These are phyloP conservation scores for Trichoderma sp. DNA, from an alignment of 2,329 filamentous ascomycete species.

Conservation along the genomic window DNA sequence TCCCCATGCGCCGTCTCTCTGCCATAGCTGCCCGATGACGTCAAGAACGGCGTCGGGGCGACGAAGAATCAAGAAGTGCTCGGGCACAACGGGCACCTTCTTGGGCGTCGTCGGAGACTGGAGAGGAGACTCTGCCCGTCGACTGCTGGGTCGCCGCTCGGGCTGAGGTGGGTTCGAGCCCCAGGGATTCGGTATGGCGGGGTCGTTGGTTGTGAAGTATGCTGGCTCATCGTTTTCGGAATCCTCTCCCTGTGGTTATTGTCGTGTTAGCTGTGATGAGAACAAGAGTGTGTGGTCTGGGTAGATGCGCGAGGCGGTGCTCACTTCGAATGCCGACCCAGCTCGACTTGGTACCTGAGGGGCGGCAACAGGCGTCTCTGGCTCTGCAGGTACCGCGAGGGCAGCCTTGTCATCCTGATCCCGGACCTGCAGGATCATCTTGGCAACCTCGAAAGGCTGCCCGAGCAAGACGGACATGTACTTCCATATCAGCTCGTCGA, in stretches of 20 bases:
- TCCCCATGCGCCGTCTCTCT: constrained; percentile 84
- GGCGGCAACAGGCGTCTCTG: constrained; percentile 32
- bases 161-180: constrained; percentile 31
- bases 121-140: constrained; percentile 33
- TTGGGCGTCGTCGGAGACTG: constrained; percentile 38
- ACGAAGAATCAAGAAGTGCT: constrained; percentile 69
- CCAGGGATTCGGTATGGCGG: constrained; percentile 57
- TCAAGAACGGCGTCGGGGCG: constrained; percentile 81
- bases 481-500: constrained; percentile 88
- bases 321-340: constrained; percentile 44
- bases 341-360: constrained; percentile 40
- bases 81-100: constrained; percentile 41
- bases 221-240: constrained; percentile 76
- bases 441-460: constrained; percentile 96
- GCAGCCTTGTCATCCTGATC: constrained; percentile 54
- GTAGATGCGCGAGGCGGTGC: constrained; percentile 15
- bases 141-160: constrained; percentile 39
- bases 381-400: constrained; percentile 33
- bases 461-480: constrained; percentile 87
- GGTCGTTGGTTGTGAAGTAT: constrained; percentile 75
- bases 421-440: constrained; percentile 83
- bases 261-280: background rate
- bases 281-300: background rate
- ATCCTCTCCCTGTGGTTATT: constrained; percentile 56
- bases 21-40: constrained; percentile 84